Percentiles rank a stretch among this genome's conserved stretches.
Conservation (phyloP, 495 filamentous ascomycete genomes). For the Penicillium dipodomyicola region DNA sequence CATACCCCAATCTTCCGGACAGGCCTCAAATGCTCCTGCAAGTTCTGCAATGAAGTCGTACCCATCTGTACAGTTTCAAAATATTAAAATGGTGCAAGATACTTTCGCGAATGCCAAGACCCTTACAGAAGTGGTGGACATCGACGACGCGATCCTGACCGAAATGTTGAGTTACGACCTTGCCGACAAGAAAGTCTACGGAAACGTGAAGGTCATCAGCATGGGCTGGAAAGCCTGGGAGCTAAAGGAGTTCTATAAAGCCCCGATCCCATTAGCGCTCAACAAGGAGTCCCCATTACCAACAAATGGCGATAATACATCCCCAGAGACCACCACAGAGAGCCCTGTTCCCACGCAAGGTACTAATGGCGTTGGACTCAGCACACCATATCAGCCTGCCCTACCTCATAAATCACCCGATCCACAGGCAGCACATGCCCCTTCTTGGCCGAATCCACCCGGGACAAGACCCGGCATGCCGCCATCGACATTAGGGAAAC, state of each 20-base stretch:
- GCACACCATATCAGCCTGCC: not conserved
- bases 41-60: not conserved
- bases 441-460: not conserved
- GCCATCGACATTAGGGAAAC: conserved; percentile 31
- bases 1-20: conserved; percentile 29
- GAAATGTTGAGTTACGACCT: conserved; percentile 35
- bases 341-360: conserved; percentile 1
- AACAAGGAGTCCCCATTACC: conserved; percentile 18
- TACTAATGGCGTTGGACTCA: not conserved
- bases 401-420: not conserved
- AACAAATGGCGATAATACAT: conserved; percentile 1
- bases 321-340: not conserved
- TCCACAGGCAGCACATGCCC: not conserved
- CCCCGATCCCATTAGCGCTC: conserved; percentile 10
- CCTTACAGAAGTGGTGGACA: conserved; percentile 36
- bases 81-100: conserved; percentile 11
- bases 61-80: not conserved
- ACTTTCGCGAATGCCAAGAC: conserved; percentile 22
- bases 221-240: conserved; percentile 43
- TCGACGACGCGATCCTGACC: conserved; percentile 37
- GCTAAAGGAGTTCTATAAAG: conserved; percentile 38
- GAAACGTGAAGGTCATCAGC: conserved; percentile 37
- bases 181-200: conserved; percentile 36
- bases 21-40: conserved; percentile 8
- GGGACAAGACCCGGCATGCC: not conserved